phyloP scores from a whole-genome alignment of 306 rosid genomes.

The Inga leiocalycina region DNA sequence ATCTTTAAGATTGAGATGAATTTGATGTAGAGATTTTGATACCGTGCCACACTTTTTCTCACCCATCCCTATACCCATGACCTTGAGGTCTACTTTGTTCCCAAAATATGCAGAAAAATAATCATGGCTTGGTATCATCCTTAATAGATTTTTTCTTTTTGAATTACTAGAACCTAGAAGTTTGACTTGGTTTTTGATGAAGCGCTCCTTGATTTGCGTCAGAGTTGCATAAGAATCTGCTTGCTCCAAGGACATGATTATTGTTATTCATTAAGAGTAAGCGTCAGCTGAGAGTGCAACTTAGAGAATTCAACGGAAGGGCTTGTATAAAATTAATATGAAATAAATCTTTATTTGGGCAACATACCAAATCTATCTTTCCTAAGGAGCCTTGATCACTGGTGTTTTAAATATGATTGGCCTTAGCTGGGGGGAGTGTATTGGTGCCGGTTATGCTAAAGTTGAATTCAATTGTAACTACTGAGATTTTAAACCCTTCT shows the following conservation, averaged over 20 bases:
- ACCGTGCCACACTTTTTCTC: background rate
- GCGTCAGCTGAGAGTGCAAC: background rate
- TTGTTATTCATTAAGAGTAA: background rate
- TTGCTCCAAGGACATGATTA: background rate
- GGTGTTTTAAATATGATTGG: background rate
- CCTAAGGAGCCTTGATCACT: background rate
- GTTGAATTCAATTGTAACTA: background rate
- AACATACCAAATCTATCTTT: constrained; percentile 1
- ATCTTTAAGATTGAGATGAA: background rate
- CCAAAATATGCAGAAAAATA: background rate
- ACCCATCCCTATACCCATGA: background rate
- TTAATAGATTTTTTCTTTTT: background rate
- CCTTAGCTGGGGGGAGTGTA: background rate
- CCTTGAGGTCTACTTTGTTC: background rate
- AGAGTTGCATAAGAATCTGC: background rate
- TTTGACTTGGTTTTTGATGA: background rate
- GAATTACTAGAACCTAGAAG: constrained; percentile 19
- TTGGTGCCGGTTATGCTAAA: background rate
- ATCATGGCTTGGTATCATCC: background rate
- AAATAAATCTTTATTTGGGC: background rate
- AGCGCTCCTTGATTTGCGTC: constrained; percentile 11
- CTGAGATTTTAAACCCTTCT: background rate
- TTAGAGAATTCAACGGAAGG: background rate
- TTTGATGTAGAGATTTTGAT: background rate
- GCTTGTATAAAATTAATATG: background rate